Evolutionary conservation across 495 filamentous ascomycete species (phyloP).

Genomic region (Aspergillus biplanus): DNA sequence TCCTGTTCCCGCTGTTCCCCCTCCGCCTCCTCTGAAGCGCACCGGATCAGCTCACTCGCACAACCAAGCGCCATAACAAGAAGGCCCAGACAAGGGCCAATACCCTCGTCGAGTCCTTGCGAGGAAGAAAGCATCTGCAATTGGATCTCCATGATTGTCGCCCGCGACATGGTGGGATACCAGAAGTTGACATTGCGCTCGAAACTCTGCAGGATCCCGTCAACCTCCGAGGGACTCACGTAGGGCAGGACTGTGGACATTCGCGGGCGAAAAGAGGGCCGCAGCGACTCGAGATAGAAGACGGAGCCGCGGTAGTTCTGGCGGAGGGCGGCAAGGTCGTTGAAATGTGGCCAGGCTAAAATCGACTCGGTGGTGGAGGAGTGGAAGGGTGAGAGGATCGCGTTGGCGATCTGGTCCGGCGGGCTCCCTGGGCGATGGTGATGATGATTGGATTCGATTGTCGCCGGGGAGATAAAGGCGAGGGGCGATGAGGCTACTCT

Average conservation of each 20-base stretch:
- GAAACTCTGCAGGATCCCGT: constrained; percentile 12
- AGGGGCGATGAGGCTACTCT: constrained; percentile 13
- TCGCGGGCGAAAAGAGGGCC: constrained; percentile 2
- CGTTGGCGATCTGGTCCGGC: constrained; percentile 18
- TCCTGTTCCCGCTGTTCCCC: neutral
- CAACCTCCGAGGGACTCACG: constrained; percentile 2
- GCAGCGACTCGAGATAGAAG: constrained; percentile 12
- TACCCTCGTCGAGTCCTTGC: constrained; percentile 6
- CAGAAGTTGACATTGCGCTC: constrained; percentile 19
- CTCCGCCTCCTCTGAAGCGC: neutral
- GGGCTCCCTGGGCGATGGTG: constrained; percentile 1
- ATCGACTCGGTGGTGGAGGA: constrained; percentile 19
- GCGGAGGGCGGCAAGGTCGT: constrained; percentile 8
- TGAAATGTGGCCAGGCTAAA: constrained; percentile 19
- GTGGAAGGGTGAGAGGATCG: constrained; percentile 13
- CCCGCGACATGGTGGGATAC: constrained; percentile 13
- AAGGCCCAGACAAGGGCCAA: constrained; percentile 9
- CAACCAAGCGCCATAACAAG: constrained; percentile 15
- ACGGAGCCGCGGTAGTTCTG: constrained; percentile 18
- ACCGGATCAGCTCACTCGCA: constrained; percentile 5
- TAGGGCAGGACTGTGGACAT: constrained; percentile 3
- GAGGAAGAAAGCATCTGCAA: constrained; percentile 5
- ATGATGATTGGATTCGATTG: constrained; percentile 10
- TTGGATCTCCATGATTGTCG: constrained; percentile 9
- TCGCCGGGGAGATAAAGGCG: constrained; percentile 13